These are phyloP conservation scores for Chiua sp. DNA, from an alignment of 1,284 basidiomycete genomes.

Conservation along the genomic window DNA sequence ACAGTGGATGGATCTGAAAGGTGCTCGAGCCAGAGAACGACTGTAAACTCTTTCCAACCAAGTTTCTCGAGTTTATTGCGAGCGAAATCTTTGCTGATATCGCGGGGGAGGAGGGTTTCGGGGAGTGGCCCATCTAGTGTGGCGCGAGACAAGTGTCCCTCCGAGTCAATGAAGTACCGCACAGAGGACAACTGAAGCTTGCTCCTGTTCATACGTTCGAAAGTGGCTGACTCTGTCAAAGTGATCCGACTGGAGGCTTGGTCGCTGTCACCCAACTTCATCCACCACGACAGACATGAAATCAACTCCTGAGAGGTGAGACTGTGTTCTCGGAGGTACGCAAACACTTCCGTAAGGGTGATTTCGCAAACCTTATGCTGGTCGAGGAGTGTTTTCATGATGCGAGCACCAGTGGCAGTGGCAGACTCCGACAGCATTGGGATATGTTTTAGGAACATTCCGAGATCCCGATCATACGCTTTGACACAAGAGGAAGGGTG, in stretches of 20 bases:
- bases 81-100: conserved; percentile 64
- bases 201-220: conserved; percentile 62
- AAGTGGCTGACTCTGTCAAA: background rate
- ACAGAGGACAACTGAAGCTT: conserved; percentile 66
- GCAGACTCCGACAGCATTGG: conserved; percentile 76
- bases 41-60: conserved; percentile 79
- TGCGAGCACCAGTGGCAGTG: conserved; percentile 53
- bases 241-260: background rate
- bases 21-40: conserved; percentile 77
- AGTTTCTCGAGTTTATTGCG: conserved; percentile 62
- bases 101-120: conserved; percentile 70
- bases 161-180: conserved; percentile 74
- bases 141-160: conserved; percentile 42
- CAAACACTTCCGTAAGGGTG: conserved; percentile 81
- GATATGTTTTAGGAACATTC: conserved; percentile 77
- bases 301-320: conserved; percentile 77
- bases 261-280: conserved; percentile 47
- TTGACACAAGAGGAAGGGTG: conserved; percentile 73
- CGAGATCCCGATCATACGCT: conserved; percentile 71
- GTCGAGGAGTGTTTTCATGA: conserved; percentile 67
- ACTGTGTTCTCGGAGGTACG: conserved; percentile 73
- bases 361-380: conserved; percentile 75
- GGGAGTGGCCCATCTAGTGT: conserved; percentile 78
- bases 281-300: conserved; percentile 90
- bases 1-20: conserved; percentile 56